phyloP scores from a whole-genome alignment of 441 rosid species.

The Populus hybrid region DNA sequence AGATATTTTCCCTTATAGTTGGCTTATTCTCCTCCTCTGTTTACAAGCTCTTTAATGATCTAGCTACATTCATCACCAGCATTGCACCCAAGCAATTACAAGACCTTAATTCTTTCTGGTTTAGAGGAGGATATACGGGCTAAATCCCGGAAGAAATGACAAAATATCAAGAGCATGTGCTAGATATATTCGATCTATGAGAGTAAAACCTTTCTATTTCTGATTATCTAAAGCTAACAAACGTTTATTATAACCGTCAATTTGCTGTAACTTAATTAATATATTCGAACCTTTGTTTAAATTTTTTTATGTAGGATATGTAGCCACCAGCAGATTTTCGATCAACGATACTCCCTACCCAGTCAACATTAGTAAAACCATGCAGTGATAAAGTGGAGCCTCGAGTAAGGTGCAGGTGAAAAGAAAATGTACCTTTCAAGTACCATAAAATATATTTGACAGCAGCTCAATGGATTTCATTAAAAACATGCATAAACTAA shows the following conservation, averaged over 20 bases:
- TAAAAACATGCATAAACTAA: too few relatives aligned
- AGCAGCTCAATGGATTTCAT: too few relatives aligned
- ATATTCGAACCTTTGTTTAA: too few relatives aligned
- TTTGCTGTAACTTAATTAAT: too few relatives aligned
- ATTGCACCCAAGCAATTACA: constrained; percentile 18
- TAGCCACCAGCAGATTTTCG: too few relatives aligned
- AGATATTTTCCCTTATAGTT: not conserved
- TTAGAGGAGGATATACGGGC: not conserved
- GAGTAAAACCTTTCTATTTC: not conserved
- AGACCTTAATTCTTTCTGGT: not conserved
- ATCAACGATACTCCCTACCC: too few relatives aligned
- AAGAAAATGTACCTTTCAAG: too few relatives aligned
- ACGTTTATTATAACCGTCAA: not conserved
- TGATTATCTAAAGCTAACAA: not conserved
- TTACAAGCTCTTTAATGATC: not conserved
- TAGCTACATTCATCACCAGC: constrained; percentile 17
- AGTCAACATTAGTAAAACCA: too few relatives aligned
- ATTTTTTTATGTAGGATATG: too few relatives aligned
- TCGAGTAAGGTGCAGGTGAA: too few relatives aligned
- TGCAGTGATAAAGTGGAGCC: too few relatives aligned
- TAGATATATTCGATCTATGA: not conserved
- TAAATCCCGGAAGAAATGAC: not conserved
- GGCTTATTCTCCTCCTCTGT: constrained; percentile 6
- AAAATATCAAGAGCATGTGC: not conserved
- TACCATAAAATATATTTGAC: too few relatives aligned